Conservation (phyloP, 345 rosid species). For the Adansonia digitata region DNA sequence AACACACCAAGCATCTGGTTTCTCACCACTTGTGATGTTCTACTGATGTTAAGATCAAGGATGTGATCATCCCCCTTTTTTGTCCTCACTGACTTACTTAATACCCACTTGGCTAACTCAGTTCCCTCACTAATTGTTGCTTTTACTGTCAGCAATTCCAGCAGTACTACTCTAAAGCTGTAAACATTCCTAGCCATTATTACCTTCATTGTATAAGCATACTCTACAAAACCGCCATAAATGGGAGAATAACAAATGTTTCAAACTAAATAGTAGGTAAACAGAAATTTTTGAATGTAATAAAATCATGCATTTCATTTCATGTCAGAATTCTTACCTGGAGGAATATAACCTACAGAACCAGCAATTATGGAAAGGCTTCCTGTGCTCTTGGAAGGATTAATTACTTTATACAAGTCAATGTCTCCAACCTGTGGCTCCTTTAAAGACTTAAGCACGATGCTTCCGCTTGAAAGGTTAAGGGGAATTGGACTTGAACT, state of each 20-base stretch:
- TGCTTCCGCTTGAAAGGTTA: constrained; percentile 71
- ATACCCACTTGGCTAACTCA: constrained; percentile 78
- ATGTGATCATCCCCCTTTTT: constrained; percentile 52
- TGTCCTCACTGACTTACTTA: constrained; percentile 35
- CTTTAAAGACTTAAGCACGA: constrained; percentile 67
- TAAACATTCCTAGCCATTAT: not conserved
- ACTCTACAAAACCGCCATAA: constrained; percentile 49
- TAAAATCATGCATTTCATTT: no score
- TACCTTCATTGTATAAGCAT: constrained; percentile 2
- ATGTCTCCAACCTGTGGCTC: constrained; percentile 81
- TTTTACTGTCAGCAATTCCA: constrained; percentile 65
- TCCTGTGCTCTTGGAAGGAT: constrained; percentile 73
- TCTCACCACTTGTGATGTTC: constrained; percentile 45
- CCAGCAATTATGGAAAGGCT: constrained; percentile 88
- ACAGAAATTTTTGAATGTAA: no score
- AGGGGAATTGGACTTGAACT: constrained; percentile 57
- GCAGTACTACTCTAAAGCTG: not conserved
- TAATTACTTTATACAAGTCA: constrained; percentile 78
- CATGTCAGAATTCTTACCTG: constrained; percentile 43
- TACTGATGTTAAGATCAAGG: constrained; percentile 61
- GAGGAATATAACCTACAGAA: constrained; percentile 81
- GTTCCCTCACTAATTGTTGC: constrained; percentile 67
- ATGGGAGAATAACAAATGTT: not conserved
- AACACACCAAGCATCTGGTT: constrained; percentile 77
- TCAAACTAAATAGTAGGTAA: no score